phyloP scores from a whole-genome alignment of 345 rosid genomes.

The Camelina hispida region DNA sequence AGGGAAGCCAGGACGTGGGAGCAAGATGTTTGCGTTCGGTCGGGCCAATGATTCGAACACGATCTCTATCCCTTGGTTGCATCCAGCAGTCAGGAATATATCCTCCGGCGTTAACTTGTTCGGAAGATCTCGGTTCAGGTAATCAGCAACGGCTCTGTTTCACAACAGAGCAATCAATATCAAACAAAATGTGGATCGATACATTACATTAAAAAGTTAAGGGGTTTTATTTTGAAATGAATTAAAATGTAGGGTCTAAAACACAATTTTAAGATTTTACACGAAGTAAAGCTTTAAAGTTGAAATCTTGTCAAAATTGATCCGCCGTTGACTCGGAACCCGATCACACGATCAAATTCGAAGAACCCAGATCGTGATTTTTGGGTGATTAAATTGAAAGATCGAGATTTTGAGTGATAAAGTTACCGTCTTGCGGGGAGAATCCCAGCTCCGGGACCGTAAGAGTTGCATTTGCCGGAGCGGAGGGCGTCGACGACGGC shows the following conservation, averaged over 20 bases:
- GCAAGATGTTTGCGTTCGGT: conserved; percentile 61
- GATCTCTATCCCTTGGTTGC: conserved; percentile 63
- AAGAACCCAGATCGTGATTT: neutral
- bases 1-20: conserved; percentile 52
- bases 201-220: neutral
- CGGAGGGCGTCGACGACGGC: conserved; percentile 57
- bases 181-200: neutral
- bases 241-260: neutral
- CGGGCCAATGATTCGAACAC: conserved; percentile 50
- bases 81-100: conserved; percentile 57
- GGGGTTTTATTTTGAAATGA: conserved; percentile 3
- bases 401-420: neutral
- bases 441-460: conserved; percentile 56
- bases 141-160: conserved; percentile 64
- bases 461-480: conserved; percentile 58
- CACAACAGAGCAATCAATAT: neutral
- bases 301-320: conserved; percentile 2
- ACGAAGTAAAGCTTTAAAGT: conserved; percentile 4
- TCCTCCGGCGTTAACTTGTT: conserved; percentile 59
- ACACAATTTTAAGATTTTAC: neutral
- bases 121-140: conserved; percentile 54
- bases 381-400: neutral
- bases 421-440: conserved; percentile 63
- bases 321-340: neutral
- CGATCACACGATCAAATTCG: neutral